phyloP scores from a whole-genome alignment of 495 filamentous ascomycete genomes.

The Aspergillus ostianus region DNA sequence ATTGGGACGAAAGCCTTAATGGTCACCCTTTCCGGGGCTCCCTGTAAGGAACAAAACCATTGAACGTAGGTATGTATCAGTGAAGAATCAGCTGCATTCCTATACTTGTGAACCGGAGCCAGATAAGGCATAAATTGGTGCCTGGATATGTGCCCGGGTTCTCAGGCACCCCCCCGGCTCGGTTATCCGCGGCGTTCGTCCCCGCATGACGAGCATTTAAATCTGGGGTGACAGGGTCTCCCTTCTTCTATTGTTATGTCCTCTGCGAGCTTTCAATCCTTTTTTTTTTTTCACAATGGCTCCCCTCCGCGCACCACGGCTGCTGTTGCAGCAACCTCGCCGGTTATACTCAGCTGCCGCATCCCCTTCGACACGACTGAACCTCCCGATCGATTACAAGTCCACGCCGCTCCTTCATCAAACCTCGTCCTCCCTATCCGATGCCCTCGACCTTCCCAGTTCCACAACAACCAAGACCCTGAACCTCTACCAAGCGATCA shows the following conservation, averaged over 20 bases:
- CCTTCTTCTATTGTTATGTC: not conserved
- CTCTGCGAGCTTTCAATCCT: not conserved
- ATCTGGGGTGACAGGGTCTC: not conserved
- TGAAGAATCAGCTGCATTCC: no score
- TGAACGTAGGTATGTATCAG: no score
- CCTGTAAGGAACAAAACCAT: no score
- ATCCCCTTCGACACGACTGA: slow-evolving; percentile 50
- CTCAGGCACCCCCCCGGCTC: not conserved
- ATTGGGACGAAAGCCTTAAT: no score
- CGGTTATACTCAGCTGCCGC: slow-evolving; percentile 17
- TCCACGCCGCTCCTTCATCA: slow-evolving; percentile 80
- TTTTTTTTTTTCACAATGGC: not conserved
- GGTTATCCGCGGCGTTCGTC: not conserved
- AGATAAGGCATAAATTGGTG: no score
- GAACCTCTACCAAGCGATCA: slow-evolving; percentile 92
- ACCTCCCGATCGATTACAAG: slow-evolving; percentile 85
- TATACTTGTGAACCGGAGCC: no score
- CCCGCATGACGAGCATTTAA: no score
- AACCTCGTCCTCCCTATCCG: slow-evolving; percentile 66
- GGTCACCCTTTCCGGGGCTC: no score
- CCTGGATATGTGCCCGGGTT: no score
- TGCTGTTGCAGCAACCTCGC: slow-evolving; percentile 6
- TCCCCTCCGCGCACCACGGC: slow-evolving; percentile 2
- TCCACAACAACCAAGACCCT: slow-evolving; percentile 72
- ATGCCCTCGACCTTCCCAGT: slow-evolving; percentile 59